phyloP scores from a whole-genome alignment of 2,329 filamentous ascomycete genomes.

The Juglanconis oblonga region DNA sequence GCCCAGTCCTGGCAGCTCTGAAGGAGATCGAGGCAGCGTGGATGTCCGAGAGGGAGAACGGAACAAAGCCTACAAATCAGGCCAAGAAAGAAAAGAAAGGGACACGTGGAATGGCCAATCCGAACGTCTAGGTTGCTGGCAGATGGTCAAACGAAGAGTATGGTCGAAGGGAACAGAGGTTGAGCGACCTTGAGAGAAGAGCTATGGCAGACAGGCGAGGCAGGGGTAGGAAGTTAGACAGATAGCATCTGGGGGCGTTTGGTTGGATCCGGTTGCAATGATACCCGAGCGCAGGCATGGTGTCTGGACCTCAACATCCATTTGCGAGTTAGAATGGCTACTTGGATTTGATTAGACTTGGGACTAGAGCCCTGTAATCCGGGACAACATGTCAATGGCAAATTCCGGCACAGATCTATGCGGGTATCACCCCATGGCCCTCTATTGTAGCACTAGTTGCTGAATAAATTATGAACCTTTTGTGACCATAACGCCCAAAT shows the following conservation, averaged over 20 bases:
- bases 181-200: not conserved
- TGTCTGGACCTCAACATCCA: not conserved
- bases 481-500: too few relatives aligned
- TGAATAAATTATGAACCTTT: too few relatives aligned
- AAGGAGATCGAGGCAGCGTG: constrained; percentile 42
- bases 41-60: constrained; percentile 17
- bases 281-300: not conserved
- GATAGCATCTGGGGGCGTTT: not conserved
- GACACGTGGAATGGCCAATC: not conserved
- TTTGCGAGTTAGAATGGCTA: not conserved
- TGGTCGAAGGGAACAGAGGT: not conserved
- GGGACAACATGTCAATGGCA: too few relatives aligned
- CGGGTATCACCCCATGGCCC: too few relatives aligned
- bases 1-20: constrained; percentile 49
- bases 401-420: too few relatives aligned
- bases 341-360: too few relatives aligned
- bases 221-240: not conserved
- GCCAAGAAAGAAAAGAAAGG: constrained; percentile 4
- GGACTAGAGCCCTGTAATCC: too few relatives aligned
- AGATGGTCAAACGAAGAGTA: not conserved
- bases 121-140: not conserved
- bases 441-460: too few relatives aligned
- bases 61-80: not conserved
- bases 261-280: not conserved
- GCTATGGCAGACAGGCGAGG: not conserved